Evolutionary conservation across 352 stramenopile genomes (phyloP).

Genomic region (Phytophthora multivora): DNA sequence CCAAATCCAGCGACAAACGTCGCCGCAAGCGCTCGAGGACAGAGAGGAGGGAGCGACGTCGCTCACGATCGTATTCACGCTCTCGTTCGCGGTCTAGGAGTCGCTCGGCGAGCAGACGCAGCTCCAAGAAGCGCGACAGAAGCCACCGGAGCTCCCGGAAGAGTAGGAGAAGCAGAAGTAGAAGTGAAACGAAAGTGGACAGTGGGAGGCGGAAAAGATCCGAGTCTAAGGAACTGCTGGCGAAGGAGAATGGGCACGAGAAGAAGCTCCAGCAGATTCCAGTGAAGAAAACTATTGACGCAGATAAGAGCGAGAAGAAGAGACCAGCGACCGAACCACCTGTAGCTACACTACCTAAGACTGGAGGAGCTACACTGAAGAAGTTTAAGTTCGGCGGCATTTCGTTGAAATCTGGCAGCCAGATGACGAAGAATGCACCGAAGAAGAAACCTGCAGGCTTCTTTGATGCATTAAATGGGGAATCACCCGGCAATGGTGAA

Average conservation of each 20-base stretch:
- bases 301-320: conserved; percentile 9
- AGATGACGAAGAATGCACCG: conserved; percentile 21
- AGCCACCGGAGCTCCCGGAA: conserved; percentile 24
- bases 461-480: conserved; percentile 29
- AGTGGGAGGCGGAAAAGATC: conserved; percentile 13
- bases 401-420: conserved; percentile 53
- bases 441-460: conserved; percentile 25
- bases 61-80: conserved; percentile 30
- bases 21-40: conserved; percentile 38
- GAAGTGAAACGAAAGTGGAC: conserved; percentile 13
- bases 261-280: neutral
- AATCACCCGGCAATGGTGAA: conserved; percentile 18
- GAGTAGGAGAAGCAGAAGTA: conserved; percentile 28
- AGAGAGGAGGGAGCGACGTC: conserved; percentile 14
- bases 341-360: conserved; percentile 10
- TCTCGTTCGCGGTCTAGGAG: conserved; percentile 36
- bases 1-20: conserved; percentile 31
- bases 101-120: conserved; percentile 28
- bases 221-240: conserved; percentile 31
- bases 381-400: conserved; percentile 78
- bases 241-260: neutral
- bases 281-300: conserved; percentile 5
- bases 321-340: conserved; percentile 5
- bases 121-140: conserved; percentile 32
- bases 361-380: conserved; percentile 30